phyloP scores from a whole-genome alignment of 495 filamentous ascomycete species.

The Podospora anserina region DNA sequence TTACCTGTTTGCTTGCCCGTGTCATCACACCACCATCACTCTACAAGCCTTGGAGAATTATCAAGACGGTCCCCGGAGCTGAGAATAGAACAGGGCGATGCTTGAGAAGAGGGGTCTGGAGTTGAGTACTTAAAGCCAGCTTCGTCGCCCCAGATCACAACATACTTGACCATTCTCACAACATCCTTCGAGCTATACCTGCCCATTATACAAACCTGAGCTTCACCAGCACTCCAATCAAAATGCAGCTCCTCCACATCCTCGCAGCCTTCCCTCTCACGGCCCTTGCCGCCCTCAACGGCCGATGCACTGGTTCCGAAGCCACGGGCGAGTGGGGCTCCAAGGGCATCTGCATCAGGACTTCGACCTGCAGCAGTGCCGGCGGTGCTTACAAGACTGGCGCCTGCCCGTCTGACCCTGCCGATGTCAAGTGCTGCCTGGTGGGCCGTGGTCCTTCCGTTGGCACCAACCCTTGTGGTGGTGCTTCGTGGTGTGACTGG shows the following conservation, averaged over 20 bases:
- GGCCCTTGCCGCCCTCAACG: constrained; percentile 14
- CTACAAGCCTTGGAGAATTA: no score
- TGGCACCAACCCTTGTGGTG: background rate
- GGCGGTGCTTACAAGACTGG: background rate
- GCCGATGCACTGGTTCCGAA: constrained; percentile 16
- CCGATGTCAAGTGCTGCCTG: constrained; percentile 19
- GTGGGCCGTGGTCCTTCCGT: background rate
- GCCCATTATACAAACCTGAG: no score
- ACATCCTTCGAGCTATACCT: background rate
- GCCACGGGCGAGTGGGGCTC: constrained; percentile 11
- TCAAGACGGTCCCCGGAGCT: no score
- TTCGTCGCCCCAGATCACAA: background rate
- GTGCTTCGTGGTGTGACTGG: background rate
- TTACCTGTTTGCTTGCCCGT: no score
- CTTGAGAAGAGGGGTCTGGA: no score
- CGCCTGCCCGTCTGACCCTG: constrained; percentile 10
- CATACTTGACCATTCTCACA: background rate
- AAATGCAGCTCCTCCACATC: background rate
- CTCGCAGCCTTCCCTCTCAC: background rate
- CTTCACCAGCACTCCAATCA: no score
- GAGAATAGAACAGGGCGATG: no score
- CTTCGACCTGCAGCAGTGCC: constrained; percentile 1
- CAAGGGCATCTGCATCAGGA: constrained; percentile 14
- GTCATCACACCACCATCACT: no score
- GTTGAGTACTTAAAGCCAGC: background rate